A percentile compares a stretch with the other conserved stretches of the same genome.
phyloP scores from a whole-genome alignment of 176 grass and related monocot species.

The Musa schizocarpa region DNA sequence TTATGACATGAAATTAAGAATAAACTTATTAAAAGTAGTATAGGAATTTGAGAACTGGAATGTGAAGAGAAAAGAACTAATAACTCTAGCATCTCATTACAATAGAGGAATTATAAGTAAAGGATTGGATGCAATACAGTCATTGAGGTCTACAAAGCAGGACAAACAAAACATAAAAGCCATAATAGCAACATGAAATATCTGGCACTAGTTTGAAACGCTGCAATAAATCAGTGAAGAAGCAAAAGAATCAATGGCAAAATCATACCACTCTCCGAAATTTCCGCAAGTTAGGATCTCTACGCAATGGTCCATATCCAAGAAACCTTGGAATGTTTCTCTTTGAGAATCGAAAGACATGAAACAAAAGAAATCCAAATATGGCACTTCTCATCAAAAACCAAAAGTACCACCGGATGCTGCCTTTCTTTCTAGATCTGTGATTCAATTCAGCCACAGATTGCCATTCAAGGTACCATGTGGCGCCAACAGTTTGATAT shows the following conservation, averaged over 20 bases:
- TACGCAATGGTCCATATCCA: constrained; percentile 27
- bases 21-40: not conserved
- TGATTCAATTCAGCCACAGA: constrained; percentile 20
- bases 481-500: constrained; percentile 16
- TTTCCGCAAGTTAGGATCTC: constrained; percentile 19
- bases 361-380: constrained; percentile 24
- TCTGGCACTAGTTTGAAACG: not conserved
- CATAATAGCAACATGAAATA: not conserved
- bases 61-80: not conserved
- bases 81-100: not conserved
- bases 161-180: not conserved
- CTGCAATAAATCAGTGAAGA: not conserved
- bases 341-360: constrained; percentile 8
- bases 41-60: not conserved
- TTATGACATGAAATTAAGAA: not conserved
- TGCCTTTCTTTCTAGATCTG: constrained; percentile 1
- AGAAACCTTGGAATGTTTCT: constrained; percentile 21
- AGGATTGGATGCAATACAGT: too few species aligned
- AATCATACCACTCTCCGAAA: constrained; percentile 24
- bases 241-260: not conserved
- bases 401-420: constrained; percentile 23
- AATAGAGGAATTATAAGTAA: not conserved
- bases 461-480: constrained; percentile 35
- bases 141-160: not conserved
- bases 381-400: constrained; percentile 22